These are phyloP conservation scores for Fraxinus angustifolia DNA, from an alignment of 305 asterid species.

Conservation along the genomic window DNA sequence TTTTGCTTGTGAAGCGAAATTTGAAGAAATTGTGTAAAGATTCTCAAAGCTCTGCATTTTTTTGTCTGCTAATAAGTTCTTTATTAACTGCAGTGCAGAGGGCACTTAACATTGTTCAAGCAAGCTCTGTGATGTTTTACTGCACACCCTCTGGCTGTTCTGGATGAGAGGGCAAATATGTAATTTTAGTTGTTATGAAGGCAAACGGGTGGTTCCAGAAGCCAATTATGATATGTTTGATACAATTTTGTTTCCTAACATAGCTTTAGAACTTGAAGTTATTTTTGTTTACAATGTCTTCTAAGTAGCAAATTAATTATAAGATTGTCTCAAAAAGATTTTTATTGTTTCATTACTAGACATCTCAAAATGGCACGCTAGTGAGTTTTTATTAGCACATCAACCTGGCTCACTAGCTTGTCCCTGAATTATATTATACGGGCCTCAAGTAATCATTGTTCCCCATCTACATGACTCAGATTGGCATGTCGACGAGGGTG, in stretches of 20 bases:
- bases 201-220: neutral
- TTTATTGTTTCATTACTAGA: neutral
- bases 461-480: neutral
- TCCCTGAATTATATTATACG: neutral
- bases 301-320: neutral
- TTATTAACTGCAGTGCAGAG: neutral
- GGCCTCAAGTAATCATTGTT: neutral
- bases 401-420: neutral
- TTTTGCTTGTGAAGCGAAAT: neutral
- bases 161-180: neutral
- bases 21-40: neutral
- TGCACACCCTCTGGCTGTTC: neutral
- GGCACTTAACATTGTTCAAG: neutral
- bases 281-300: neutral
- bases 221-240: neutral
- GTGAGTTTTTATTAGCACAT: neutral
- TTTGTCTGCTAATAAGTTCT: neutral
- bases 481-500: neutral
- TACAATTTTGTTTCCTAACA: neutral
- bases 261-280: neutral
- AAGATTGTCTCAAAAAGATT: neutral
- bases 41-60: neutral
- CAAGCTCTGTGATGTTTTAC: neutral
- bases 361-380: neutral
- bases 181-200: neutral